Evolutionary conservation across 208 protist genomes (phyloP).

Genomic region (Angomonas desouzai): DNA sequence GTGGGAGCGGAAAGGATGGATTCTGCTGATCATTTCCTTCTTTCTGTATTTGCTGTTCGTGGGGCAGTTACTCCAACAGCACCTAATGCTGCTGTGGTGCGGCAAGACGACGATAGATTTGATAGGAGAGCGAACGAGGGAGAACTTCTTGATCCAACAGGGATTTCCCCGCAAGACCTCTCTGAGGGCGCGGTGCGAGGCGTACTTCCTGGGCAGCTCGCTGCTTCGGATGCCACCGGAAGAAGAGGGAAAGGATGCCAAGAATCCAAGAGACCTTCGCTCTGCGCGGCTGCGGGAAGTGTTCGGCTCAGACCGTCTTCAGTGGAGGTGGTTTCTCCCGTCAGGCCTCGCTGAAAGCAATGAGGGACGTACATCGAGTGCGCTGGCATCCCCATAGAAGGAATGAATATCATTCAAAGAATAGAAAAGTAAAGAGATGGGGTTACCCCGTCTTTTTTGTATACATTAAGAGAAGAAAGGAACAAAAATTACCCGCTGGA

Average conservation of each 20-base stretch:
- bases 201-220: background rate
- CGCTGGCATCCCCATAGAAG: too few relatives aligned
- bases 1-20: constrained; percentile 25
- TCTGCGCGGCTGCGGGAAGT: background rate
- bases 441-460: constrained; percentile 12
- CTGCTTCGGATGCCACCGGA: background rate
- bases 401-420: constrained; percentile 3
- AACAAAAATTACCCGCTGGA: background rate
- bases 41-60: constrained; percentile 16
- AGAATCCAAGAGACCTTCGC: background rate
- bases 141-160: constrained; percentile 23
- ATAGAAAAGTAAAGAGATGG: constrained; percentile 7
- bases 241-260: background rate
- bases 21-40: constrained; percentile 27
- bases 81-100: constrained; percentile 34
- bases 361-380: background rate
- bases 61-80: constrained; percentile 29
- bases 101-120: constrained; percentile 54
- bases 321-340: background rate
- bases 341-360: background rate
- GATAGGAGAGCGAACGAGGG: constrained; percentile 15
- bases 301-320: background rate
- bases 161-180: background rate
- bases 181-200: background rate
- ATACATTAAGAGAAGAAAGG: too few relatives aligned